These are phyloP conservation scores for Pseudocercospora fijiensis DNA, from an alignment of 2,329 filamentous ascomycete genomes.

Conservation along the genomic window DNA sequence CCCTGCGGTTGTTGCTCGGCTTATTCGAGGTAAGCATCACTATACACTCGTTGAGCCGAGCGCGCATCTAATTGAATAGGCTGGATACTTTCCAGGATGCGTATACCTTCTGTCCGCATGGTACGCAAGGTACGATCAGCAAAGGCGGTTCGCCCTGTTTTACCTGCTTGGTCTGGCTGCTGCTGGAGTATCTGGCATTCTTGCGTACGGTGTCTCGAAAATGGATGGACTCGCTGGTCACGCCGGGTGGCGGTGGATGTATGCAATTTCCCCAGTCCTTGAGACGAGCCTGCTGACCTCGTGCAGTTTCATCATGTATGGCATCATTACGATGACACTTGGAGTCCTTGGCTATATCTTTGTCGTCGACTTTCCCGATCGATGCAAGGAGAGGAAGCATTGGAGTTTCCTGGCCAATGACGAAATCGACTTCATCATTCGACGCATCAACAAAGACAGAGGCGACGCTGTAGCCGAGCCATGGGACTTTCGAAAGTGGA, in stretches of 20 bases:
- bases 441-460: no score
- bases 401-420: neutral
- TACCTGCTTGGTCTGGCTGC: neutral
- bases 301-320: neutral
- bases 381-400: neutral
- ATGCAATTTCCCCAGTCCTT: neutral
- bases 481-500: no score
- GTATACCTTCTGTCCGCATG: neutral
- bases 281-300: neutral
- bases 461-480: no score
- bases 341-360: neutral
- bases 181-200: neutral
- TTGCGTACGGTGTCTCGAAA: neutral
- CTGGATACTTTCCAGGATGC: neutral
- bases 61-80: neutral
- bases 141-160: neutral
- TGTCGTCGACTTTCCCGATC: neutral
- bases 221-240: neutral
- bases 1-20: neutral
- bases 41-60: neutral
- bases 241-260: neutral
- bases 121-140: neutral
- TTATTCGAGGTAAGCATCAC: neutral
- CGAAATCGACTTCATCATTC: neutral
- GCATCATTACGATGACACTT: neutral